phyloP scores from a whole-genome alignment of 2,329 filamentous ascomycete genomes.

The Bipolaris oryzae region DNA sequence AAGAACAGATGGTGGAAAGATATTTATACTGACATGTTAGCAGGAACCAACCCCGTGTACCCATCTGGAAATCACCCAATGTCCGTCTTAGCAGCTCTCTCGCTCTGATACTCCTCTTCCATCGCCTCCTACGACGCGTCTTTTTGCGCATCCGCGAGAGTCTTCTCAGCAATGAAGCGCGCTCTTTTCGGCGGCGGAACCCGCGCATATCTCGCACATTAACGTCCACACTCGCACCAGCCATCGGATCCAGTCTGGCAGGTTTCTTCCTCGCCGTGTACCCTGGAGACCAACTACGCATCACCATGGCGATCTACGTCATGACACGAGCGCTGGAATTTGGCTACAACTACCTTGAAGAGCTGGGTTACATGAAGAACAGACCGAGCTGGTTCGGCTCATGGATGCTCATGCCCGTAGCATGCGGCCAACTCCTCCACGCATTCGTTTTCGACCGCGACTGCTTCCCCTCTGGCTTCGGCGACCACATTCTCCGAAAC shows the following conservation, averaged over 20 bases:
- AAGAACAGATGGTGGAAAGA: neutral
- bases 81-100: conserved; percentile 81
- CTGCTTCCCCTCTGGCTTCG: conserved; percentile 62
- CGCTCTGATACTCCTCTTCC: conserved; percentile 83
- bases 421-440: conserved; percentile 57
- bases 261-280: conserved; percentile 82
- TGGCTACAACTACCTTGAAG: conserved; percentile 81
- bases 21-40: neutral
- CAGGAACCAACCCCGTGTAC: conserved; percentile 46
- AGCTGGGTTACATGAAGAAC: conserved; percentile 67
- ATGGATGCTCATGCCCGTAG: conserved; percentile 58
- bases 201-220: conserved; percentile 75
- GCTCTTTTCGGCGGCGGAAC: conserved; percentile 81
- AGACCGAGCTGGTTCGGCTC: conserved; percentile 69
- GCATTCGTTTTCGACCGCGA: conserved; percentile 60
- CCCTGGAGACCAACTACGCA: conserved; percentile 71
- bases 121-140: conserved; percentile 89
- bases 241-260: conserved; percentile 86
- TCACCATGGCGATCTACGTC: conserved; percentile 81
- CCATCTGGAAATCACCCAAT: conserved; percentile 64
- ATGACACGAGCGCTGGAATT: conserved; percentile 85
- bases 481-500: conserved; percentile 69
- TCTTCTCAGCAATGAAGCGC: conserved; percentile 78
- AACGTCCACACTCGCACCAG: conserved; percentile 83
- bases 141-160: conserved; percentile 79